A percentile compares a stretch with the other conserved stretches of the same genome.
phyloP scores from a whole-genome alignment of 495 filamentous ascomycete species.

The Ramalina intermedia region DNA sequence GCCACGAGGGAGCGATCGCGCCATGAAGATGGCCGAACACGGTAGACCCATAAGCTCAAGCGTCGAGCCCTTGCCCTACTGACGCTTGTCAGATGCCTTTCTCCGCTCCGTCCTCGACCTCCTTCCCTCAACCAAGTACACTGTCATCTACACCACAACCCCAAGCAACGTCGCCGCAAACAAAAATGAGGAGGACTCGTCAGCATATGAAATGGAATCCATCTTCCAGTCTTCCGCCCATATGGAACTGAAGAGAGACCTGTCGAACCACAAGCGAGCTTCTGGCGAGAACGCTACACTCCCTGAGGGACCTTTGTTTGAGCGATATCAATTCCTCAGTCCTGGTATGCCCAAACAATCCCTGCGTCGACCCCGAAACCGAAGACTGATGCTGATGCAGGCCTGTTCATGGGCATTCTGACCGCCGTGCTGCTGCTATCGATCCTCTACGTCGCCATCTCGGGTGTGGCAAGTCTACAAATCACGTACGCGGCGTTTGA shows the following conservation, averaged over 20 bases:
- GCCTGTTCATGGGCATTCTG: constrained; percentile 70
- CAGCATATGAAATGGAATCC: constrained; percentile 37
- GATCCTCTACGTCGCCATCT: constrained; percentile 65
- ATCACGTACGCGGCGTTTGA: constrained; percentile 90
- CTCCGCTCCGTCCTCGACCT: constrained; percentile 42
- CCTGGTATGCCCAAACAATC: constrained; percentile 31
- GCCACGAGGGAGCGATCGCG: constrained; percentile 24
- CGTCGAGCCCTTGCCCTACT: neutral
- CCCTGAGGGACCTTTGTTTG: constrained; percentile 51
- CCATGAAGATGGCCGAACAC: constrained; percentile 31
- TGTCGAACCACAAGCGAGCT: constrained; percentile 20
- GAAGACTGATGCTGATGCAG: constrained; percentile 24
- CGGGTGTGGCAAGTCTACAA: constrained; percentile 61
- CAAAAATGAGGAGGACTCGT: constrained; percentile 16
- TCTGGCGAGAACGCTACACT: constrained; percentile 20
- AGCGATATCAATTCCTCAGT: constrained; percentile 82
- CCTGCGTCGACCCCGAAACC: neutral
- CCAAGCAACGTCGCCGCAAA: constrained; percentile 1
- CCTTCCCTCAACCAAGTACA: constrained; percentile 40
- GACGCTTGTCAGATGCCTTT: constrained; percentile 35
- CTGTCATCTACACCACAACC: constrained; percentile 47
- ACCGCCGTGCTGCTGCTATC: constrained; percentile 51
- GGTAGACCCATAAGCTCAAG: constrained; percentile 17
- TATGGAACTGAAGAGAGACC: constrained; percentile 46
- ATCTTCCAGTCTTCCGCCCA: constrained; percentile 35